Percentiles rank a stretch among this genome's conserved stretches.
These are phyloP conservation scores for Neurospora cerealis DNA, from an alignment of 495 filamentous ascomycete genomes.

Conservation along the genomic window DNA sequence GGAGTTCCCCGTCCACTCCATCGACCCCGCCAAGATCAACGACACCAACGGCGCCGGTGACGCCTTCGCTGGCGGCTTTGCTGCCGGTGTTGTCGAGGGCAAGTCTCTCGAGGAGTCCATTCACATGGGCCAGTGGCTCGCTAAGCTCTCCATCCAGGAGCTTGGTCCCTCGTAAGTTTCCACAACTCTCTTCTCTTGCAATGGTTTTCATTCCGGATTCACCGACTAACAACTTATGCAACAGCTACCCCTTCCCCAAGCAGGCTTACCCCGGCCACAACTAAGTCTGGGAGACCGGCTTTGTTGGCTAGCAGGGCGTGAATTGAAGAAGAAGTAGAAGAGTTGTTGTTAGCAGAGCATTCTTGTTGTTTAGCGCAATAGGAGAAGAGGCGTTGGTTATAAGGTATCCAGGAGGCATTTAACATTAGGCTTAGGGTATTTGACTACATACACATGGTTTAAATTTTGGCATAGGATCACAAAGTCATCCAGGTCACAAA, in stretches of 20 bases:
- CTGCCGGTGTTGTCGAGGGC: constrained; percentile 77
- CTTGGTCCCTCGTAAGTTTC: constrained; percentile 83
- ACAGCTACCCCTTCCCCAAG: constrained; percentile 52
- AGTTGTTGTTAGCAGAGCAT: not conserved
- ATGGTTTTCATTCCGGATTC: not conserved
- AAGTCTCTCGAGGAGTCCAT: constrained; percentile 64
- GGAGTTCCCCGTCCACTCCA: constrained; percentile 68
- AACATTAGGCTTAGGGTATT: not conserved
- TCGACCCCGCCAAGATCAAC: constrained; percentile 64
- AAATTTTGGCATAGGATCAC: constrained; percentile 2
- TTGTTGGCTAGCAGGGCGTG: not conserved
- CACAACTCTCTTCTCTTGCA: constrained; percentile 1
- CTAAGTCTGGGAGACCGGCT: constrained; percentile 4
- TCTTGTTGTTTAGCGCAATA: not conserved
- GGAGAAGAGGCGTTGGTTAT: not conserved
- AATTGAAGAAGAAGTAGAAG: not conserved
- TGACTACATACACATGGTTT: not conserved
- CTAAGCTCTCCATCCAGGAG: constrained; percentile 82
- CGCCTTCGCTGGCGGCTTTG: constrained; percentile 91
- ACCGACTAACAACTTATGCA: constrained; percentile 1
- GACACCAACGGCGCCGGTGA: constrained; percentile 98
- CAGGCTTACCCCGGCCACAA: constrained; percentile 50
- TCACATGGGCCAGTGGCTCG: constrained; percentile 93
- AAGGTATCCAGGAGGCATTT: not conserved
- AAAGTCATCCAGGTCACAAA: constrained; percentile 10